Evolutionary conservation across 192 early-diverging fungal species (phyloP), one percentile per base, ranked within the genome.

Genomic region (Cetraspora pellucida): DNA sequence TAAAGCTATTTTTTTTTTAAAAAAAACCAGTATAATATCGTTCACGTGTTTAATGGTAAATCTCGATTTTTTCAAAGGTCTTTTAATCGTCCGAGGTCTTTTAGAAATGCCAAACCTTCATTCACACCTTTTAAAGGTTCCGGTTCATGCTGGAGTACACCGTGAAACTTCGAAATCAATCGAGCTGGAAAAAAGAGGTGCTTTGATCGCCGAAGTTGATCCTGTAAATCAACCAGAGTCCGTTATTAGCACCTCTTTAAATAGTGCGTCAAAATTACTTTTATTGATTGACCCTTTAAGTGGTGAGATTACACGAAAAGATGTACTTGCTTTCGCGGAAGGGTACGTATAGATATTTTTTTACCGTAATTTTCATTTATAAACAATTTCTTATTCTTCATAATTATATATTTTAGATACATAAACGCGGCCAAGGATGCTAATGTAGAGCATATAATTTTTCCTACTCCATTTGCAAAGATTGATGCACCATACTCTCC

Each of bases 371-470:
- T 49, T 49, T 49, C 16, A 49, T 13, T 49, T n/a, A n/a, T n/a
- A n/a, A n/a, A n/a, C n/a, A n/a, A 27, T 14, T 43, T 6, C 37
- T 21, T 65, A 43, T 19, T 43, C 43, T 21, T 64, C 16, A 16
- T 54, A 19, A 44, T 30, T 19, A n/a, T 6, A 21, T 0, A 60
- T 23, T n/a, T 28, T 43, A 65, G 63, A 65, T 65, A 65, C 43
- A 65, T 65, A 44, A 65, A 65, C 31, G 63, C 63, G 16, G 63
- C 63, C n/a, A 65, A 65, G 19, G 30, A 65, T 37, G 63, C 63
- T 37, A 44, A 65, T 43, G 31, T 65, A 37, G 19, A 43, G n/a
- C 63, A 65, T n/a, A 65, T 65, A 16, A 31, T 65, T 17, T 65
- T 65, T 43, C 63, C 10, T 37, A 65, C 63, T 37, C 63, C 63